Evolutionary conservation across 2,329 filamentous ascomycete genomes (phyloP), one percentile per base, ranked within the genome.

Genomic region (Cordyceps cicadae): DNA sequence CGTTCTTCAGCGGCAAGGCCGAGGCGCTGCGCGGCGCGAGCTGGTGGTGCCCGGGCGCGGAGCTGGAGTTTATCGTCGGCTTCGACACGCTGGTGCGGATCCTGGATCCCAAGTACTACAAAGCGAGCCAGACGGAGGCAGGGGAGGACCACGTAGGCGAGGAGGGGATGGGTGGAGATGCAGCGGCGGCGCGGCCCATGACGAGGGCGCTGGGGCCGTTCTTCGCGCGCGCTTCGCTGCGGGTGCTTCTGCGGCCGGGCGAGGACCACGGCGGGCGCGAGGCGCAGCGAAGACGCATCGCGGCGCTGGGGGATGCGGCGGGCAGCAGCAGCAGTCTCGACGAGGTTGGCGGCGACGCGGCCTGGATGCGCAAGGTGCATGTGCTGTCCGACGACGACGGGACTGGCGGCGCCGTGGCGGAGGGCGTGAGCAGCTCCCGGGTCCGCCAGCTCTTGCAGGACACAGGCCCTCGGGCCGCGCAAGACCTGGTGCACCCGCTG

Each of bases 1-100:
- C 89, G 0, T 92, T 87, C 69, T 94, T 93, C 67, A 83, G 84
- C 62, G 85, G 87, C 67, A 93, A 93, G 74, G 83, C 84, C 8
- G 65, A 68, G 14, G 84, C 83, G 1, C 84, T 92, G 32, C 74
- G 77, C 0, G 67, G 70, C 9, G 71, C 72, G 0, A 74, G 75
- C 0, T 75, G 76, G 43, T 85, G 83, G 43, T 85, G 83, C 64
- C 58, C 37, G 7, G 15, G n/a, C 37, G n/a, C 32, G 45, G 9
- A 49, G 19, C 53, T 68, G 67, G 75, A 89, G 4, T 89, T 89
- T 67, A 80, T 92, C 2, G 82, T 85, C 1, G 90, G 90, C 32
- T 93, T 85, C 69, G 89, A 93, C 67, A 93, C 89, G 0, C 74
- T 92, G 7, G 83, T 88, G 17, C 82, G 89, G 21, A 84, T 62